Percentiles rank a stretch among this genome's conserved stretches.
phyloP scores from a whole-genome alignment of 305 asterid genomes.

The Salvia sclarea region DNA sequence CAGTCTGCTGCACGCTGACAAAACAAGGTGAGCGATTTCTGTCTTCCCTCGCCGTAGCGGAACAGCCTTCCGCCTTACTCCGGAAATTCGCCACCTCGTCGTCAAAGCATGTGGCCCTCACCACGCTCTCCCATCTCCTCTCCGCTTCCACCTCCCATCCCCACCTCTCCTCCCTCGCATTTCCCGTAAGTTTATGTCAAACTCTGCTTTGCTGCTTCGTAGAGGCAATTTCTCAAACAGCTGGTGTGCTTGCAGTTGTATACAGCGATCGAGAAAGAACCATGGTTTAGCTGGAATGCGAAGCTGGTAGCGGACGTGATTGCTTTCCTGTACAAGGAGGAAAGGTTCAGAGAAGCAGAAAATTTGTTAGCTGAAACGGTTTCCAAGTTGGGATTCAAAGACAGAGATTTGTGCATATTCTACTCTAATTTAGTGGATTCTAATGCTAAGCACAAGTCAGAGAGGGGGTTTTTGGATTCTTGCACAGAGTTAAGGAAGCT shows the following conservation, averaged over 20 bases:
- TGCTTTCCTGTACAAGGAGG: slow-evolving; percentile 53
- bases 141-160: slow-evolving; percentile 55
- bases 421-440: slow-evolving; percentile 64
- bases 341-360: slow-evolving; percentile 56
- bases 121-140: slow-evolving; percentile 76
- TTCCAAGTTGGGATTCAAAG: slow-evolving; percentile 44
- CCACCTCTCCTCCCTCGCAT: slow-evolving; percentile 58
- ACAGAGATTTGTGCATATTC: slow-evolving; percentile 64
- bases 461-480: slow-evolving; percentile 47
- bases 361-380: slow-evolving; percentile 49
- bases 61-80: slow-evolving; percentile 48
- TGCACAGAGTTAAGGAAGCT: slow-evolving; percentile 40
- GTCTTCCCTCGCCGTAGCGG: slow-evolving; percentile 51
- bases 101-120: slow-evolving; percentile 71
- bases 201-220: neutral
- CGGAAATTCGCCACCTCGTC: slow-evolving; percentile 76
- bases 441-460: slow-evolving; percentile 53
- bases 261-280: slow-evolving; percentile 51
- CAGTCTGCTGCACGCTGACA: slow-evolving; percentile 51
- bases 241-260: slow-evolving; percentile 61
- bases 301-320: slow-evolving; percentile 78
- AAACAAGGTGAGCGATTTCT: slow-evolving; percentile 80
- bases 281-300: slow-evolving; percentile 92
- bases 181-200: slow-evolving; percentile 55
- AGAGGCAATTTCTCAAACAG: neutral